Base-by-base conservation (phyloP, 345 rosid species). In the Populus simonii region DNA sequence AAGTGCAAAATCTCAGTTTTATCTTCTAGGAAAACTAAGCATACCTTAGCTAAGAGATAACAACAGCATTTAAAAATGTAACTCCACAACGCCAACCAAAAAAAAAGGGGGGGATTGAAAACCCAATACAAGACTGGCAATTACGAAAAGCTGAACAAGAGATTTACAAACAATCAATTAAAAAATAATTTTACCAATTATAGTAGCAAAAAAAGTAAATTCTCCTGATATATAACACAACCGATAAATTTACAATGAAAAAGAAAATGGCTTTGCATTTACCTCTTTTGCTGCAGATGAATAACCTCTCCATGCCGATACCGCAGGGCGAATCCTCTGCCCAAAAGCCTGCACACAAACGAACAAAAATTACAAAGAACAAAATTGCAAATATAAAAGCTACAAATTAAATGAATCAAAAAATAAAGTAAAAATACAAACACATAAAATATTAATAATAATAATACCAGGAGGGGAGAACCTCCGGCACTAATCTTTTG, bases 221-320 rank as follows among this genome's bases (percentile, higher is more conserved):
- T 7, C 23, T 6, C 25, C 61, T 55, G 61, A 55, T 68, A 13
- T 11, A n/a, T 20, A 2, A 23, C 27, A 11, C 6, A 25, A 39
- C 43, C 41, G 27, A 43, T 20, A 66, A 41, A 72, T n/a, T 43
- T 25, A 51, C 62, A 66, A 69, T 10, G 70, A 31, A 33, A 68
- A n/a, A 35, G 74, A 68, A 0, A 15, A 45, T 47, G 27, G 25
- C 53, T 45, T 1, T 47, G 36, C 20, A 43, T 38, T 74, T 71
- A 92, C 98, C 93, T 90, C 89, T 86, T 91, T 94, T 0, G 87
- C 83, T 8, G 88, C 91, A 74, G 94, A 85, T 17, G 98, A 88
- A 77, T 86, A 90, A 75, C 85, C 85, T 81, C 94, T 89, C 57
- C 83, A 84, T 22, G 87, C 83, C 71, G 83, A 79, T 17, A 74